phyloP scores from a whole-genome alignment of 176 grass and related monocot genomes.

The Aechmea fasciata region DNA sequence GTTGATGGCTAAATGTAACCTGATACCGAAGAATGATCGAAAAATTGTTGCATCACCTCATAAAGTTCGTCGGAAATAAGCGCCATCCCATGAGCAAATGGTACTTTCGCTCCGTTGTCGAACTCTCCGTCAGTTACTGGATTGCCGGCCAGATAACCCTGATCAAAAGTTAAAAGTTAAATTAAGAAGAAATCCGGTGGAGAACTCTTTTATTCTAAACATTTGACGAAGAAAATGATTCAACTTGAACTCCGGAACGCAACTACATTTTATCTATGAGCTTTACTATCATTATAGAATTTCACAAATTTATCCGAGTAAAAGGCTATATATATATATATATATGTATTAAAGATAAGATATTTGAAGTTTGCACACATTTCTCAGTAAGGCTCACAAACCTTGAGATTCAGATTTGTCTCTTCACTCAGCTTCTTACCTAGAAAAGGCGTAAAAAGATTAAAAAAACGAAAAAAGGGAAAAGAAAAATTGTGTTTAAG shows the following conservation, averaged over 20 bases:
- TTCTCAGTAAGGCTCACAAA: constrained; percentile 6
- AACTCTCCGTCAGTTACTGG: constrained; percentile 36
- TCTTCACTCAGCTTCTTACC: constrained; percentile 19
- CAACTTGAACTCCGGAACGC: no score
- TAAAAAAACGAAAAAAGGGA: background rate
- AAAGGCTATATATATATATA: no score
- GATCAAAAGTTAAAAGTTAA: background rate
- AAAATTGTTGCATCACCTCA: constrained; percentile 30
- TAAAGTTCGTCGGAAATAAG: constrained; percentile 52
- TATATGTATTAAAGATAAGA: background rate
- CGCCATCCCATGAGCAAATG: constrained; percentile 55
- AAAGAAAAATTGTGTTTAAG: background rate
- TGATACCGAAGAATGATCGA: background rate
- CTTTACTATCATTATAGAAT: no score
- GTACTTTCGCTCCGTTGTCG: constrained; percentile 25
- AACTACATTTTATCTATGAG: no score
- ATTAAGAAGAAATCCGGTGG: background rate
- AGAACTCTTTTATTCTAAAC: background rate
- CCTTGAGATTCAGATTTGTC: constrained; percentile 41
- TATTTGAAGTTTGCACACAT: background rate
- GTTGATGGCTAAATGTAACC: no score
- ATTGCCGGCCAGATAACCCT: constrained; percentile 65
- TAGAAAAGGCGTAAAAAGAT: background rate
- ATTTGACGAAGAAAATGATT: no score
- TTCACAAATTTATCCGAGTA: no score